Evolutionary conservation across 768 basidiomycete genomes (phyloP).

Genomic region (Tricholoma hemisulphureum): DNA sequence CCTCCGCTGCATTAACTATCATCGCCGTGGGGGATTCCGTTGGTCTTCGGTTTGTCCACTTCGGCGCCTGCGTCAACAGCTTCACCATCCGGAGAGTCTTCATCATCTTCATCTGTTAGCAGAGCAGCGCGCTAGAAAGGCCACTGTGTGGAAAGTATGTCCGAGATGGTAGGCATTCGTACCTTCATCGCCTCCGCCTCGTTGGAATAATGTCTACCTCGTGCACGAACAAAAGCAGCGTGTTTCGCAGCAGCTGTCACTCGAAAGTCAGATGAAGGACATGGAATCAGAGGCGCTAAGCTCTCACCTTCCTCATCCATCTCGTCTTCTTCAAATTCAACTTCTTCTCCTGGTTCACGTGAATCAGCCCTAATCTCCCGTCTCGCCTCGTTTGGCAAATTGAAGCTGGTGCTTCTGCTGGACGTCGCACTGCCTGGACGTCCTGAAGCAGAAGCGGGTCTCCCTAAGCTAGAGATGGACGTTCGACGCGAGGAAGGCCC

Average conservation of each 20-base stretch:
- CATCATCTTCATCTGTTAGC: slow-evolving; percentile 66
- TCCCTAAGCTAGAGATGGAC: slow-evolving; percentile 65
- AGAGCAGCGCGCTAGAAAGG: slow-evolving; percentile 55
- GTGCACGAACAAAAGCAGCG: slow-evolving; percentile 75
- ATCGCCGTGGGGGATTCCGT: background rate
- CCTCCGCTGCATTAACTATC: background rate
- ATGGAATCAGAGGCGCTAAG: background rate
- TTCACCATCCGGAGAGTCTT: slow-evolving; percentile 33
- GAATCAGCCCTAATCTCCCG: slow-evolving; percentile 55
- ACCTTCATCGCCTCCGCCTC: slow-evolving; percentile 95
- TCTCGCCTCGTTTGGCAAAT: slow-evolving; percentile 67
- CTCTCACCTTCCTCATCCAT: slow-evolving; percentile 86
- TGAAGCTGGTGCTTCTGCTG: slow-evolving; percentile 84
- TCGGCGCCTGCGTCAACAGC: slow-evolving; percentile 24
- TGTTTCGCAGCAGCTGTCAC: slow-evolving; percentile 74
- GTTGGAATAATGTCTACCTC: slow-evolving; percentile 85
- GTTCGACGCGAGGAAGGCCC: slow-evolving; percentile 72
- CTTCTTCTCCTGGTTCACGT: slow-evolving; percentile 64
- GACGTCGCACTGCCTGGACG: slow-evolving; percentile 61
- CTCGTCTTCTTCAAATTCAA: slow-evolving; percentile 72
- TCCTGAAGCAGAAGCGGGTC: slow-evolving; percentile 50
- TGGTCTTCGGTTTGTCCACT: slow-evolving; percentile 6
- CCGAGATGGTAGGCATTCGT: slow-evolving; percentile 12
- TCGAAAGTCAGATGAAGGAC: background rate
- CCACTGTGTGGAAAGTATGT: slow-evolving; percentile 24